Base-by-base conservation (phyloP, 2,329 filamentous ascomycete species). In the Paraconiothyrium brasiliense region DNA sequence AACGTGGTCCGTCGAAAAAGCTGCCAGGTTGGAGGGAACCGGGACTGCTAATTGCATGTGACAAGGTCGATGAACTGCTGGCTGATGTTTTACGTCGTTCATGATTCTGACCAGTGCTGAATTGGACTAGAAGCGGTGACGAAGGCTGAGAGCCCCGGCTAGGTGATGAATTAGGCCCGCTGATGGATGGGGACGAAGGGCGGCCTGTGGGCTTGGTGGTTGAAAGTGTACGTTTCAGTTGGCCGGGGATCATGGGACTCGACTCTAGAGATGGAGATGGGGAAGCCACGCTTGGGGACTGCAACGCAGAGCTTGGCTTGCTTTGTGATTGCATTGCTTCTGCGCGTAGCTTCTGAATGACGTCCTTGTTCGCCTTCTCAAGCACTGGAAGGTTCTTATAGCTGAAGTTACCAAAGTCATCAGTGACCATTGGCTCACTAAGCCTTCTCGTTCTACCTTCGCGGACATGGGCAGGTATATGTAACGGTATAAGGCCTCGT, bases 341-440 rank as follows among this genome's bases (percentile, higher is more conserved):
- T 24, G 94, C 93, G 11, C 94, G 90, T 60, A 99, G 84, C 77
- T 98, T 98, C 72, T 98, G 94, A 35, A 99, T 97, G 34, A 98
- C 93, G 72, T 99, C 95, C 76, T 99, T 99, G 80, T 99, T 99
- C 58, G 95, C 95, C 78, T 97, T 98, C 72, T 98, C 95, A 20
- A 99, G 84, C 22, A 98, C 94, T 0, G 94, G 94, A 52, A 99
- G 82, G 71, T 99, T 99, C 82, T 99, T 99, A 84, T 97, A 99
- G 43, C 93, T 89, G 79, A 99, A 99, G 65, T 89, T 93, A 35
- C 95, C 95, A 83, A 99, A 99, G 76, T 99, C 96, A 77, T 99
- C 95, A 0, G 90, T 86, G 35, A 89, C 87, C 16, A 94, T 89
- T 1, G 95, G 95, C 78, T 99, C 95, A 77, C 94, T 98, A 43